Percentiles rank a stretch among this genome's conserved stretches.
These are phyloP conservation scores for Kwoniella mangroviensis DNA, from an alignment of 768 basidiomycete species.

Conservation along the genomic window DNA sequence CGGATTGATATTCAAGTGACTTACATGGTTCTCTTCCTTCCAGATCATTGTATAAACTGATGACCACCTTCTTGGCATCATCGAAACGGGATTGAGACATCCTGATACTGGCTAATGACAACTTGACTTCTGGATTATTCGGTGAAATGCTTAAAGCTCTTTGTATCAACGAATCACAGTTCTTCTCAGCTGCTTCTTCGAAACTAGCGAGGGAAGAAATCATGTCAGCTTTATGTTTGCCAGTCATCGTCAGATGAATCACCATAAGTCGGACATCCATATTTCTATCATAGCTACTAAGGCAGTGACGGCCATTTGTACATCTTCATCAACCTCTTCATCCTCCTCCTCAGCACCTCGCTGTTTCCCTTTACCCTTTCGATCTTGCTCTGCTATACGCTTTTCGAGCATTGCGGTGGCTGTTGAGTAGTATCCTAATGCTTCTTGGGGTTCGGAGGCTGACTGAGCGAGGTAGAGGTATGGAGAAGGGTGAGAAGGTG, in stretches of 20 bases:
- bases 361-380: constrained; percentile 68
- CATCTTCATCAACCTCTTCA: constrained; percentile 61
- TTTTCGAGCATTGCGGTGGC: constrained; percentile 58
- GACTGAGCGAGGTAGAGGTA: constrained; percentile 88
- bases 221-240: not conserved
- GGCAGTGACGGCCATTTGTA: constrained; percentile 73
- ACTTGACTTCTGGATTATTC: constrained; percentile 76
- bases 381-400: constrained; percentile 65
- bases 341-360: constrained; percentile 56
- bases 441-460: constrained; percentile 74
- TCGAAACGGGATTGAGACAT: constrained; percentile 84
- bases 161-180: constrained; percentile 75
- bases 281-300: constrained; percentile 89
- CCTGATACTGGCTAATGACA: constrained; percentile 80
- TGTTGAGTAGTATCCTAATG: constrained; percentile 72
- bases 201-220: constrained; percentile 62
- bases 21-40: constrained; percentile 70
- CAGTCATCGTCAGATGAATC: constrained; percentile 42
- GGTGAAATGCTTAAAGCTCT: constrained; percentile 76
- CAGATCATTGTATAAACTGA: constrained; percentile 71
- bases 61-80: constrained; percentile 73
- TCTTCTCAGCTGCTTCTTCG: constrained; percentile 78
- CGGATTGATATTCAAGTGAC: constrained; percentile 3
- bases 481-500: constrained; percentile 68
- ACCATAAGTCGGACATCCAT: constrained; percentile 98